phyloP scores from a whole-genome alignment of 2,329 filamentous ascomycete genomes.

The Diaporthe australafricana region DNA sequence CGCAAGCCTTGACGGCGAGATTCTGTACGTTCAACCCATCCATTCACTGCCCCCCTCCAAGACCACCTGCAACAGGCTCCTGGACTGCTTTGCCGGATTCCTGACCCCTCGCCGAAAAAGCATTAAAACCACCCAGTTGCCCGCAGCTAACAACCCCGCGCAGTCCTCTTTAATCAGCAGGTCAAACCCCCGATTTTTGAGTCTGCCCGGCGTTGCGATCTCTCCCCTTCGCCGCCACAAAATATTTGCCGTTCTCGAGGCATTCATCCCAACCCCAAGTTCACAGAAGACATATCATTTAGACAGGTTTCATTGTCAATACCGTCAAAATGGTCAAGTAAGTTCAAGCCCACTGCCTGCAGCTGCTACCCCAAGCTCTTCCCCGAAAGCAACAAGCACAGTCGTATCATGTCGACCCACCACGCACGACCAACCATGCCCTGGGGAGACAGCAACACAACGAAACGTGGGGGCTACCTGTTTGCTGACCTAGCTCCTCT shows the following conservation, averaged over 20 bases:
- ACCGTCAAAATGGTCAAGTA: conserved; percentile 99
- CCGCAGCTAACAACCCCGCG: conserved; percentile 32
- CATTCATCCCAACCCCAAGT: conserved; percentile 23
- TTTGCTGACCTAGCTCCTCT: conserved; percentile 61
- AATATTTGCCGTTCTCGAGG: conserved; percentile 37
- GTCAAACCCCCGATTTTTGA: conserved; percentile 34
- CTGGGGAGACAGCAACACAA: conserved; percentile 39
- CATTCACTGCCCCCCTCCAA: neutral
- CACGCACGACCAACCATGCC: neutral
- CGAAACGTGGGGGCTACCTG: conserved; percentile 41
- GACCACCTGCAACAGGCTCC: neutral
- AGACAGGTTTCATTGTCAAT: conserved; percentile 56
- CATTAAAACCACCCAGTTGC: neutral
- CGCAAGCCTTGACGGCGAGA: conserved; percentile 39
- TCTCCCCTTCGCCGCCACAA: conserved; percentile 33
- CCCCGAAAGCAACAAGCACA: neutral
- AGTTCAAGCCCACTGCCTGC: conserved; percentile 59
- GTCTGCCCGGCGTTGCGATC: conserved; percentile 36
- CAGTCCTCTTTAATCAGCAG: conserved; percentile 38
- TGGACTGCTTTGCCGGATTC: neutral
- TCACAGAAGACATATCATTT: conserved; percentile 43
- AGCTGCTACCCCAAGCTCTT: neutral
- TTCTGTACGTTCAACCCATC: conserved; percentile 33
- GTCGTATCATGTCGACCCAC: conserved; percentile 16
- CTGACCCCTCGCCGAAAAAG: conserved; percentile 22